Evolutionary conservation across 129 eudicot genomes (phyloP), one percentile per base, ranked within the genome.

Genomic region (Mikania micrantha): DNA sequence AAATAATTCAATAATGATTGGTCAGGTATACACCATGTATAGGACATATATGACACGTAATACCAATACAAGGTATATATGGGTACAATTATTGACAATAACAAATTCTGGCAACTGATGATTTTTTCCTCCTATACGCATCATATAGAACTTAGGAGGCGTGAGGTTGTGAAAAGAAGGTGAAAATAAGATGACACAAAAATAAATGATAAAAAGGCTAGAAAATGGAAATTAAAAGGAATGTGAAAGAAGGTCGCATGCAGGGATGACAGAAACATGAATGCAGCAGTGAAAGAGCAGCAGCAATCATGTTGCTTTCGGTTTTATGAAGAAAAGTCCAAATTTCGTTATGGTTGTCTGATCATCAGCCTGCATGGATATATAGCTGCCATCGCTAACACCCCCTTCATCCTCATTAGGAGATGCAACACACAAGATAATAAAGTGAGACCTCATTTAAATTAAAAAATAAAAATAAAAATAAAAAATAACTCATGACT

Each of bases 301-400:
- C 40, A 53, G 44, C 65, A 64, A 65, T 64, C 72, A 64, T 71
- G 66, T 53, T 53, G 72, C 78, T 64, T 74, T 74, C 58, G 36
- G 66, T 60, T 68, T 68, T 17, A 76, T 68, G 75, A 35, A 76
- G 45, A 68, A 76, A 69, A 60, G 29, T 76, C 75, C 80, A 76
- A 76, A 76, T 76, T 44, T 76, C 75, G 80, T 76, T 76, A 76
- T 76, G 60, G 70, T 76, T 76, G 80, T 76, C 80, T 68, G 73
- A 74, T 54, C 60, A 65, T 65, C 66, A 65, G 66, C 72, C 78
- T 52, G 66, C 78, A 58, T 56, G 53, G n/a, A n/a, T n/a, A n/a
- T 13, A 49, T 19, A 17, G 57, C 59, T 52, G 31, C 59, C 41
- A 54, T 38, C 38, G 45, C 61, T 68, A 53, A 25, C 70, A 38